Evolutionary conservation across 352 stramenopile species (phyloP).

Genomic region (Phytophthora fragariaefolia): DNA sequence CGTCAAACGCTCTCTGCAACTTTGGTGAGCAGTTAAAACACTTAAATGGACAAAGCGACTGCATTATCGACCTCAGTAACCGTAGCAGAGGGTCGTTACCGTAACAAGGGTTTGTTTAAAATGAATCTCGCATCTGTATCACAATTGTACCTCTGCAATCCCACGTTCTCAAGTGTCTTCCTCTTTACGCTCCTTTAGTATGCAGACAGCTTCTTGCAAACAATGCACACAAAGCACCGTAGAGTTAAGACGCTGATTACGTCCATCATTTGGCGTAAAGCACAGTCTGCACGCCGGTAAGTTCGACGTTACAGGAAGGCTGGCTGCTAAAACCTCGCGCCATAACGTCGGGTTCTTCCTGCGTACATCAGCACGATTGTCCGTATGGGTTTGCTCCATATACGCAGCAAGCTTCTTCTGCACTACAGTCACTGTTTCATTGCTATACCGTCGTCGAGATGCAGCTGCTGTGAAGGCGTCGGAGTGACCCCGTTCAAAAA

Average conservation of each 20-base stretch:
- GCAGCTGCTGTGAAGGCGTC: conserved; percentile 8
- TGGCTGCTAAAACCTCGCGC: conserved; percentile 46
- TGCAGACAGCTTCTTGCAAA: conserved; percentile 32
- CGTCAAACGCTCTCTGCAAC: conserved; percentile 46
- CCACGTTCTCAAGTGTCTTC: neutral
- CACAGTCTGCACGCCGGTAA: conserved; percentile 49
- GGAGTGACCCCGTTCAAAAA: conserved; percentile 12
- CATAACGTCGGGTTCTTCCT: conserved; percentile 46
- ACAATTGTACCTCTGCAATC: too few relatives aligned
- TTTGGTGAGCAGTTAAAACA: conserved; percentile 35
- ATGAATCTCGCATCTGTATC: too few relatives aligned
- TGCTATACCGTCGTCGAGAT: conserved; percentile 7
- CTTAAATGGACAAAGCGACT: neutral
- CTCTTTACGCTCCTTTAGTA: conserved; percentile 30
- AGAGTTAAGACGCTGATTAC: conserved; percentile 62
- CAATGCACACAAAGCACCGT: conserved; percentile 58
- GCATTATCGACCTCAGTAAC: conserved; percentile 6
- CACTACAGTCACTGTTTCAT: conserved; percentile 8
- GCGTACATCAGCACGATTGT: conserved; percentile 42
- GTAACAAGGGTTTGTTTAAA: too few relatives aligned
- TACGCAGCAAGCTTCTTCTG: conserved; percentile 35
- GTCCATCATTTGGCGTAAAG: conserved; percentile 43
- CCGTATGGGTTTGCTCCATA: conserved; percentile 43
- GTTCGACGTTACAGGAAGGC: conserved; percentile 23
- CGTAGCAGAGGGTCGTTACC: conserved; percentile 7